Evolutionary conservation across 2,329 filamentous ascomycete species (phyloP).

Genomic region (Ceratocystis cubensis): DNA sequence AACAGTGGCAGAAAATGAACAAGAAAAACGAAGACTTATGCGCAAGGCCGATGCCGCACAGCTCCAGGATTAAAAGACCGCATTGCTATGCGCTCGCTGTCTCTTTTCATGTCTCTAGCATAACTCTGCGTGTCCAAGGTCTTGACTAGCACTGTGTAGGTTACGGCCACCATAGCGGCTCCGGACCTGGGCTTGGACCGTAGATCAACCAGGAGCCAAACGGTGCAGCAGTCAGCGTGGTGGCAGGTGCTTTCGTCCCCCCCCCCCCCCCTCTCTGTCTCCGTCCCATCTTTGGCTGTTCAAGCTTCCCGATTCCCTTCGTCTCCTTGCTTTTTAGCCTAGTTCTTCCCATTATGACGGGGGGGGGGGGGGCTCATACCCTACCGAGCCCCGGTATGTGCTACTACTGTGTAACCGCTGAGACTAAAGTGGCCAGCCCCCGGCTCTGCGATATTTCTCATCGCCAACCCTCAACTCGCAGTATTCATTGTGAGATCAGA

Average conservation of each 20-base stretch:
- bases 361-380: no score
- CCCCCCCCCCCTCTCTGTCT: no score
- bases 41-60: not conserved
- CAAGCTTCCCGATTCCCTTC: not conserved
- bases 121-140: not conserved
- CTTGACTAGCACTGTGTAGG: not conserved
- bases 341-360: not conserved
- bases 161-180: not conserved
- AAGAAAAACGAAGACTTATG: not conserved
- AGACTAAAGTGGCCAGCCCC: no score
- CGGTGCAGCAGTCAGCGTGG: not conserved
- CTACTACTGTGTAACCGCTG: no score
- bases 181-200: not conserved
- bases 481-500: not conserved
- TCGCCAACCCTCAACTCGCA: no score
- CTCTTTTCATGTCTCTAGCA: not conserved
- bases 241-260: not conserved
- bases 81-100: no score
- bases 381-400: no score
- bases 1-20: not conserved
- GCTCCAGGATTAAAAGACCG: not conserved
- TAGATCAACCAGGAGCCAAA: not conserved
- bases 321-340: not conserved
- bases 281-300: no score
- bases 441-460: no score